Evolutionary conservation across 371 early-diverging fungal genomes (phyloP).

Genomic region (Mortierella sp.): DNA sequence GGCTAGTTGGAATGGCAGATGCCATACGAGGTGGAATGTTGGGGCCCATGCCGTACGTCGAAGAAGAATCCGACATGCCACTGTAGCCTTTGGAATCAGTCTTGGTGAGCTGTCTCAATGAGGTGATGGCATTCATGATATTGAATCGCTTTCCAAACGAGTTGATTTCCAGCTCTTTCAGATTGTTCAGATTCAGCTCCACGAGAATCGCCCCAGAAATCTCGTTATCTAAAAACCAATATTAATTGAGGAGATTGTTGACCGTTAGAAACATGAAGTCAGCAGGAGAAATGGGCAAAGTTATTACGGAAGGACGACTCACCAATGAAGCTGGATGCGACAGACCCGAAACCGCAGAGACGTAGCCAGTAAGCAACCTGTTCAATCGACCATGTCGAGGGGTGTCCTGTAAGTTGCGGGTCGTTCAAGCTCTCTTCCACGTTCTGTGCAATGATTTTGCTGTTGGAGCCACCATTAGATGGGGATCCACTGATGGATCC

Average conservation of each 20-base stretch:
- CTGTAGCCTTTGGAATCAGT: slow-evolving; percentile 12
- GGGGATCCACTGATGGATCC: slow-evolving; percentile 14
- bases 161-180: slow-evolving; percentile 75
- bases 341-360: slow-evolving; percentile 63
- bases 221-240: slow-evolving; percentile 62
- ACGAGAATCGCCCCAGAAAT: slow-evolving; percentile 77
- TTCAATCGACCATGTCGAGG: slow-evolving; percentile 64
- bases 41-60: slow-evolving; percentile 31
- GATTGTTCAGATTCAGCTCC: slow-evolving; percentile 66
- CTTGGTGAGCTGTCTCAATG: slow-evolving; percentile 55
- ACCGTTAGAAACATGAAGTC: too few relatives aligned
- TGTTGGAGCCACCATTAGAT: slow-evolving; percentile 9
- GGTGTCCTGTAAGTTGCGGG: slow-evolving; percentile 50
- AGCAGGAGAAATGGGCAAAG: not conserved
- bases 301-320: slow-evolving; percentile 11
- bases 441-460: slow-evolving; percentile 30
- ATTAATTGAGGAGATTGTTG: not conserved
- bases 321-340: slow-evolving; percentile 68
- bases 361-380: slow-evolving; percentile 72
- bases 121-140: slow-evolving; percentile 69
- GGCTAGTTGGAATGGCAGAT: slow-evolving; percentile 19
- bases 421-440: slow-evolving; percentile 51
- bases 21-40: slow-evolving; percentile 52
- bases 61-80: slow-evolving; percentile 8
- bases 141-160: slow-evolving; percentile 78